These are phyloP conservation scores for Parastagonospora avenae DNA, from an alignment of 2,329 filamentous ascomycete species.

Conservation along the genomic window DNA sequence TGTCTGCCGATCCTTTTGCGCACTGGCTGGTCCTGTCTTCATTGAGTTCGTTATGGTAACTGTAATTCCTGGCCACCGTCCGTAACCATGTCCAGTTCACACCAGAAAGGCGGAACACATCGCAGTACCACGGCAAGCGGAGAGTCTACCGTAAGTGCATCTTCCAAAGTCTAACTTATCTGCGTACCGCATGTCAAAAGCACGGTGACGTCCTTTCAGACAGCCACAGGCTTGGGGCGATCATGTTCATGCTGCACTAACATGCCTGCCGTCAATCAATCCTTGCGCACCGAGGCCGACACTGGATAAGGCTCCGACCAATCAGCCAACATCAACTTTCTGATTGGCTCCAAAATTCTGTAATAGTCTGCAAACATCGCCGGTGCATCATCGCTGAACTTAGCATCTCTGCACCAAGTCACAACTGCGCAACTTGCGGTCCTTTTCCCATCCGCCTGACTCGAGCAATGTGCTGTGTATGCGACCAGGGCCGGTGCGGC, in stretches of 20 bases:
- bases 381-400: no score
- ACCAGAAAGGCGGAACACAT: not conserved
- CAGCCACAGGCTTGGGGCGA: conserved; percentile 25
- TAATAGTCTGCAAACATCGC: no score
- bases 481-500: no score
- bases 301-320: no score
- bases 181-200: not conserved
- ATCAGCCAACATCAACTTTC: no score
- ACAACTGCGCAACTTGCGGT: no score
- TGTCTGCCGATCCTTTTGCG: not conserved
- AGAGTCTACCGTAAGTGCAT: not conserved
- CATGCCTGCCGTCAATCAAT: no score
- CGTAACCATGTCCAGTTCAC: not conserved
- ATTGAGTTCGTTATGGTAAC: not conserved
- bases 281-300: no score
- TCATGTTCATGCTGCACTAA: conserved; percentile 1
- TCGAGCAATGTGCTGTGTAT: no score
- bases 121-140: not conserved
- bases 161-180: not conserved
- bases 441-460: no score
- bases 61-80: not conserved
- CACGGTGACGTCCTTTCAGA: conserved; percentile 32
- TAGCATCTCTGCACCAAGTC: no score
- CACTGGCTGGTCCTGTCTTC: not conserved
- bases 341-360: no score